Percentiles rank a stretch among this genome's conserved stretches.
Conservation (phyloP, 805 yeast genomes). For the Kluyveromyces dobzhanskii region DNA sequence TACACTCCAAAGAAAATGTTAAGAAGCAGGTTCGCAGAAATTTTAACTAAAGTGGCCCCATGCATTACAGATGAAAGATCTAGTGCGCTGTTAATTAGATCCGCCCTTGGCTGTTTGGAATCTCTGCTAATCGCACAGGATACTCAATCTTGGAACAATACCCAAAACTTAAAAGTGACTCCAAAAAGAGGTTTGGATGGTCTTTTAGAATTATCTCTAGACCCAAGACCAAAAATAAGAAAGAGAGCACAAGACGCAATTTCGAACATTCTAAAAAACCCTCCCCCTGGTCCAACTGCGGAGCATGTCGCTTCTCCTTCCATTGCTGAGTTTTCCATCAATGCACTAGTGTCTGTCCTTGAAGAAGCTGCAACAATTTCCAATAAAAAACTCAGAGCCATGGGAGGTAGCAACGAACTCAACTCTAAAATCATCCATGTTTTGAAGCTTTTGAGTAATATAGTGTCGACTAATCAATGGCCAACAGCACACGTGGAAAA, state of each 20-base stretch:
- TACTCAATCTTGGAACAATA: constrained; percentile 62
- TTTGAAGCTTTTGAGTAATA: constrained; percentile 64
- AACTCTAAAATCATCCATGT: constrained; percentile 61
- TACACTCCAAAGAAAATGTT: constrained; percentile 61
- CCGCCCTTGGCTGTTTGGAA: constrained; percentile 83
- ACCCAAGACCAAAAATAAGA: constrained; percentile 90
- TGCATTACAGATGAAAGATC: constrained; percentile 59
- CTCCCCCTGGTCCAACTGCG: constrained; percentile 69
- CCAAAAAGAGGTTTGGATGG: constrained; percentile 80
- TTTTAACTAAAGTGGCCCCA: constrained; percentile 74
- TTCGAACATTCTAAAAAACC: constrained; percentile 47
- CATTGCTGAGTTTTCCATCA: constrained; percentile 61
- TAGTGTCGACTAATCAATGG: constrained; percentile 76
- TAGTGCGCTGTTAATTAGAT: constrained; percentile 73
- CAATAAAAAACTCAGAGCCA: constrained; percentile 27
- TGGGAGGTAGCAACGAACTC: constrained; percentile 38
- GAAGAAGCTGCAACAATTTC: constrained; percentile 30
- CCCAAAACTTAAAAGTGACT: constrained; percentile 39
- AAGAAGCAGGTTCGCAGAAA: constrained; percentile 66
- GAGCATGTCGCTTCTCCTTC: constrained; percentile 70
- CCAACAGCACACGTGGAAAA: constrained; percentile 60
- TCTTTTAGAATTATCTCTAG: constrained; percentile 67
- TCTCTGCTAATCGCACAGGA: constrained; percentile 74
- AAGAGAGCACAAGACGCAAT: constrained; percentile 91
- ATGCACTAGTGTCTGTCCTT: constrained; percentile 41